Percentiles rank a stretch among this genome's conserved stretches.
Conservation (phyloP, 768 basidiomycete genomes). For the Pleurotus pulmonarius region DNA sequence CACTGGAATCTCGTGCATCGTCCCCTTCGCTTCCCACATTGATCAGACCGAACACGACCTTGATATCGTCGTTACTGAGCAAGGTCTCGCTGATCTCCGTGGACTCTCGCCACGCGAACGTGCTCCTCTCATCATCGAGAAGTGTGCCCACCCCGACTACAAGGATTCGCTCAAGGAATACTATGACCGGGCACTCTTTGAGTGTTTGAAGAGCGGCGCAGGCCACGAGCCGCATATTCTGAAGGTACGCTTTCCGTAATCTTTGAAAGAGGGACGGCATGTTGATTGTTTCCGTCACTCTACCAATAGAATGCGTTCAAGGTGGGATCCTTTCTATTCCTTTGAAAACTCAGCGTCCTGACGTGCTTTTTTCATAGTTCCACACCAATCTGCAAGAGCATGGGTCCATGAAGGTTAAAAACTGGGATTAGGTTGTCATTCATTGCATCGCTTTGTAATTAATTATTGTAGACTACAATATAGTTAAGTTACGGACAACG, state of each 20-base stretch:
- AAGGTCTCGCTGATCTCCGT: conserved; percentile 44
- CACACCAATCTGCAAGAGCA: conserved; percentile 26
- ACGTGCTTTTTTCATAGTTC: conserved; percentile 10
- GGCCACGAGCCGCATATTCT: conserved; percentile 50
- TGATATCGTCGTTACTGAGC: conserved; percentile 45
- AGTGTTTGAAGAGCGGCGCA: conserved; percentile 38
- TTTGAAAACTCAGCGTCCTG: not conserved
- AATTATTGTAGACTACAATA: not conserved
- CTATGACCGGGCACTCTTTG: conserved; percentile 37
- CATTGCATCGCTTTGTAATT: not conserved
- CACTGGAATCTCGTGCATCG: conserved; percentile 46
- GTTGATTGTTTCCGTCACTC: not conserved
- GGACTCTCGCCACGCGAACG: conserved; percentile 43
- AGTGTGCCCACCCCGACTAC: conserved; percentile 47
- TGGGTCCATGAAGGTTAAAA: conserved; percentile 28
- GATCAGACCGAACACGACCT: conserved; percentile 50
- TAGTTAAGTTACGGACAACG: too few relatives aligned
- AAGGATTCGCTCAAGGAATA: conserved; percentile 39
- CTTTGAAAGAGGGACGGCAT: not conserved
- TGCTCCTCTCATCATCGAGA: conserved; percentile 41
- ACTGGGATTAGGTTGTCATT: conserved; percentile 21
- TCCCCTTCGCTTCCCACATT: conserved; percentile 43
- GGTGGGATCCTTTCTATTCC: not conserved
- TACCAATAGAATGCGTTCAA: conserved; percentile 20
- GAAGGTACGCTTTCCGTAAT: conserved; percentile 23